Conservation (phyloP, 2,329 filamentous ascomycete genomes). For the Microdochium paspali region DNA sequence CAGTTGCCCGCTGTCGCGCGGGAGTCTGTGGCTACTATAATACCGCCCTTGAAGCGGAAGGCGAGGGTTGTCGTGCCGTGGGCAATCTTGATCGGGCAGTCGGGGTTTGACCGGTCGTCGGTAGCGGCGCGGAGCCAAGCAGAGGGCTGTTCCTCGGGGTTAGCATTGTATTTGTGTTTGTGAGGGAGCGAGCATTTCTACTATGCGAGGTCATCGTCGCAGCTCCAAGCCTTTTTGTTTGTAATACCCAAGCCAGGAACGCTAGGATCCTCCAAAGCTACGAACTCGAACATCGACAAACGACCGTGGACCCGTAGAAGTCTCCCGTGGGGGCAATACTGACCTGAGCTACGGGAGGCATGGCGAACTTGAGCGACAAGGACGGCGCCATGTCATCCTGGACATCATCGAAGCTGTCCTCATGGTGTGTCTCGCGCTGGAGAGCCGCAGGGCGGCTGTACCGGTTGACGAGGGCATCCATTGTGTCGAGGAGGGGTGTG, state of each 20-base stretch:
- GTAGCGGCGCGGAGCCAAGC: slow-evolving; percentile 95
- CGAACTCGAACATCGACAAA: too few relatives aligned
- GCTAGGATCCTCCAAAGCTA: too few relatives aligned
- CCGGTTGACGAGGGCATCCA: slow-evolving; percentile 89
- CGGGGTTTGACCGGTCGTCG: slow-evolving; percentile 92
- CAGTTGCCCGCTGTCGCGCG: slow-evolving; percentile 95
- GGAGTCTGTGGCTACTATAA: slow-evolving; percentile 97
- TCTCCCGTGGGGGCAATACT: slow-evolving; percentile 18
- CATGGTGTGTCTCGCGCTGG: slow-evolving; percentile 59
- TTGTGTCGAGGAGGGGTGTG: slow-evolving; percentile 27
- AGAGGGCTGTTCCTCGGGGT: slow-evolving; percentile 51
- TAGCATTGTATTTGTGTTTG: background rate
- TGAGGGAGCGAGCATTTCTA: background rate
- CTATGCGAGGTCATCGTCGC: too few relatives aligned
- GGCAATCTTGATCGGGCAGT: slow-evolving; percentile 98
- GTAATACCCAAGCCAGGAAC: too few relatives aligned
- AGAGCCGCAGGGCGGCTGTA: slow-evolving; percentile 75
- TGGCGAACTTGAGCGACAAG: slow-evolving; percentile 85
- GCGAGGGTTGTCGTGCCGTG: slow-evolving; percentile 97
- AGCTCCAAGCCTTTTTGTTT: too few relatives aligned
- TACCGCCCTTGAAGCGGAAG: slow-evolving; percentile 96
- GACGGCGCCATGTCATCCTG: slow-evolving; percentile 61
- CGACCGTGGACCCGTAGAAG: background rate
- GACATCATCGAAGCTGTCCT: slow-evolving; percentile 67
- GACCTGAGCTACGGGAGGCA: slow-evolving; percentile 88